These are phyloP conservation scores for Nidula niveotomentosa DNA, from an alignment of 1,284 basidiomycete species.

Conservation along the genomic window DNA sequence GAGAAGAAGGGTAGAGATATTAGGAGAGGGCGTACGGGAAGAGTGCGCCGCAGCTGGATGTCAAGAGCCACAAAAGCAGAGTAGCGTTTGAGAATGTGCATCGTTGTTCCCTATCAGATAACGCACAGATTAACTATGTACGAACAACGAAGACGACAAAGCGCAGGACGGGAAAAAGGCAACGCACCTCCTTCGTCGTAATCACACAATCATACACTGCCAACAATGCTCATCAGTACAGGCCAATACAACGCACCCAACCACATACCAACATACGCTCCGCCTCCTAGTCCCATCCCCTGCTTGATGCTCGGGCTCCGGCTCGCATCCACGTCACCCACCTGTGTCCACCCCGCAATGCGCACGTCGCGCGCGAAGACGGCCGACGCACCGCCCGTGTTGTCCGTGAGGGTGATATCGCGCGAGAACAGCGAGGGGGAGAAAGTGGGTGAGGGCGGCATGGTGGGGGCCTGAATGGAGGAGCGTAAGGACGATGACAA, in stretches of 20 bases:
- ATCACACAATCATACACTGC: slow-evolving; percentile 66
- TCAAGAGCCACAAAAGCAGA: slow-evolving; percentile 66
- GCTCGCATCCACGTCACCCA: slow-evolving; percentile 43
- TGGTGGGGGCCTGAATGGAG: background rate
- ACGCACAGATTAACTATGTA: too few species aligned
- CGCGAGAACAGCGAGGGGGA: slow-evolving; percentile 58
- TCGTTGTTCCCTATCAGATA: slow-evolving; percentile 43
- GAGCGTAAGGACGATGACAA: too few species aligned
- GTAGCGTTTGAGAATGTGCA: slow-evolving; percentile 72
- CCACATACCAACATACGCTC: slow-evolving; percentile 59
- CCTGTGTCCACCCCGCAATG: slow-evolving; percentile 19
- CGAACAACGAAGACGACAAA: too few species aligned
- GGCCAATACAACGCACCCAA: background rate
- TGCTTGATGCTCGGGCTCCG: background rate
- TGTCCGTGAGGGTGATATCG: slow-evolving; percentile 64
- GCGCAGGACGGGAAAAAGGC: too few species aligned
- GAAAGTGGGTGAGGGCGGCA: slow-evolving; percentile 26
- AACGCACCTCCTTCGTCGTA: slow-evolving; percentile 47
- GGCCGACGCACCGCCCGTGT: slow-evolving; percentile 42
- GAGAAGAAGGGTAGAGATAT: too few species aligned
- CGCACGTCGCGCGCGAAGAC: slow-evolving; percentile 62
- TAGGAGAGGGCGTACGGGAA: slow-evolving; percentile 34
- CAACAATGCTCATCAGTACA: background rate
- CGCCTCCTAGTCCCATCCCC: slow-evolving; percentile 12
- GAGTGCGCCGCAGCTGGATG: slow-evolving; percentile 42